Base-by-base conservation (phyloP, 768 basidiomycete species). In the Boletus sp. region DNA sequence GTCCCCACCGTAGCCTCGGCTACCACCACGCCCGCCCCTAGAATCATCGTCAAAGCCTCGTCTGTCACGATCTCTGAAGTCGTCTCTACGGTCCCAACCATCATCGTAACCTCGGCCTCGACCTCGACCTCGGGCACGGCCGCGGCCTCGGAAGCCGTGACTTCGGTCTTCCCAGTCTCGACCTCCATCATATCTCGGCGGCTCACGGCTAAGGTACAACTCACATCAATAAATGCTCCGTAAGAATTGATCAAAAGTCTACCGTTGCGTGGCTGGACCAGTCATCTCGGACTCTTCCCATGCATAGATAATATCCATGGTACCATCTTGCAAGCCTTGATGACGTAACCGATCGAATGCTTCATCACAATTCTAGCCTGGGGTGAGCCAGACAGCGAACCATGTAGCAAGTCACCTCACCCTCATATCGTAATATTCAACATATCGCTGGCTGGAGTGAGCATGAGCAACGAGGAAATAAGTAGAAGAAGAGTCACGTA, bases 401-500 rank as follows among this genome's bases (percentile, higher is more conserved):
- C 15, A 51, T 25, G 35, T 32, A 43, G 35, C 17, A 45, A 39
- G 3, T 19, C 7, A 4, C 62, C 84, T 69, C 59, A 90, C 93
- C 68, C 93, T 75, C 23, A 82, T 90, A 66, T 99, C 97, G 66
- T 87, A 99, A 66, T 85, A 94, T 67, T 98, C 94, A n/a, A 98
- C 88, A 59, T 90, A 85, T 54, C 90, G 86, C 63, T 92, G 89
- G 61, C 93, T 98, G 55, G 8, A 29, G 27, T 50, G 11, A 48
- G 35, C 41, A 37, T 57, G n/a, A 63, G 55, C 27, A 49, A 51
- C 25, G 21, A 35, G 14, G 11, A 47, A 21, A 6, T 25, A 13
- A 42, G 4, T n/a, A 42, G 1, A 29, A 15, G 33, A 14, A 30
- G 4, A 6, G 32, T 44, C 46, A 68, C 77, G 51, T 62, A 83